Conservation (phyloP, 2,329 filamentous ascomycete genomes). For the Clonostachys solani region DNA sequence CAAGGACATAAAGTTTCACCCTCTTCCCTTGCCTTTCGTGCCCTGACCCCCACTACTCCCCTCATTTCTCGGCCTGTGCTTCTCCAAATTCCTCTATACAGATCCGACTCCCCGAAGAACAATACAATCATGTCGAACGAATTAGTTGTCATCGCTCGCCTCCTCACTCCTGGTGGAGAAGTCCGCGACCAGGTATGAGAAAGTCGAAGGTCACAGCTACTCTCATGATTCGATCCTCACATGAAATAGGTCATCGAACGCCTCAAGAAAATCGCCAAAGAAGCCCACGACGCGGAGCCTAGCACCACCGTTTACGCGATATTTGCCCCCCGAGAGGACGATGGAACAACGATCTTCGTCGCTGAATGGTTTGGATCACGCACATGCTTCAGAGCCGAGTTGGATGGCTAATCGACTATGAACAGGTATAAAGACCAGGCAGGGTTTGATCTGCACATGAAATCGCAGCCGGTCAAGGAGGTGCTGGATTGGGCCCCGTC, state of each 20-base stretch:
- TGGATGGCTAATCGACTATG: not conserved
- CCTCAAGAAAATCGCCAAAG: slow-evolving; percentile 5
- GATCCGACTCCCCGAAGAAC: no score
- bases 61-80: no score
- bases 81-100: no score
- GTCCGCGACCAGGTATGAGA: no score
- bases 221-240: no score
- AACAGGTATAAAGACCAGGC: slow-evolving; percentile 15
- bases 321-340: slow-evolving; percentile 15
- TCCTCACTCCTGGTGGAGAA: no score
- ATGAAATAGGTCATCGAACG: slow-evolving; percentile 7
- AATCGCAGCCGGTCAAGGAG: slow-evolving; percentile 7
- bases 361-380: slow-evolving; percentile 13
- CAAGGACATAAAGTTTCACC: no score
- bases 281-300: slow-evolving; percentile 9
- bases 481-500: slow-evolving; percentile 9
- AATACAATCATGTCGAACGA: no score
- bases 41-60: no score
- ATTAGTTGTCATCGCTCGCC: no score
- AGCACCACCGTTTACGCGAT: slow-evolving; percentile 15
- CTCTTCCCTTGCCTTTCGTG: no score
- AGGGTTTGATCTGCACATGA: slow-evolving; percentile 16
- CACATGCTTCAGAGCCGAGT: not conserved
- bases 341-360: slow-evolving; percentile 14
- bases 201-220: no score